Conservation (phyloP, 768 basidiomycete species). For the Ramaria rubella region DNA sequence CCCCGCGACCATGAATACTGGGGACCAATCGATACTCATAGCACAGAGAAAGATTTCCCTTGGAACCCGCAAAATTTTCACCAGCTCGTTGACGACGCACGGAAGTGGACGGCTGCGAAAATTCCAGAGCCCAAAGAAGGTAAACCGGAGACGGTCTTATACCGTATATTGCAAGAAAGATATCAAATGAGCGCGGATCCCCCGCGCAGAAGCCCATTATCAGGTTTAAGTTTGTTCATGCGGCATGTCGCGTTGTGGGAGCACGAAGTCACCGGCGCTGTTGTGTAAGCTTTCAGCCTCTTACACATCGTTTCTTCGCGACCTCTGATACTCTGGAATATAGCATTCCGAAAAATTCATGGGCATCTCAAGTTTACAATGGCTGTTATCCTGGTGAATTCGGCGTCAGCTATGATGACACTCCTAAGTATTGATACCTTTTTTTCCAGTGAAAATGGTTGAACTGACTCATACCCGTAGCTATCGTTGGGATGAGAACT, state of each 20-base stretch:
- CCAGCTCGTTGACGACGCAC: neutral
- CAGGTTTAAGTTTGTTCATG: constrained; percentile 11
- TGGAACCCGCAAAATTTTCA: neutral
- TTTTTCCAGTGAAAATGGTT: neutral
- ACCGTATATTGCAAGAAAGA: constrained; percentile 8
- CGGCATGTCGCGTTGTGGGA: constrained; percentile 15
- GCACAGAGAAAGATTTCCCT: neutral
- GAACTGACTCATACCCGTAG: neutral
- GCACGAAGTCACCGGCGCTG: neutral
- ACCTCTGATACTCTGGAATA: no score
- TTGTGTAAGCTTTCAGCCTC: neutral
- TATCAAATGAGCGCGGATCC: constrained; percentile 7
- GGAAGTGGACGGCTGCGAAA: neutral
- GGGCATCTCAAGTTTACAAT: constrained; percentile 1
- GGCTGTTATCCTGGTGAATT: neutral
- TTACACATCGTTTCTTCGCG: neutral
- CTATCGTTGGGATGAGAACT: constrained; percentile 9
- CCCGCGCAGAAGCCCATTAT: constrained; percentile 6
- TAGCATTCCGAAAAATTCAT: constrained; percentile 3
- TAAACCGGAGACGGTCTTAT: neutral
- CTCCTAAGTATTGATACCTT: neutral
- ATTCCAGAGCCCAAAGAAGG: neutral
- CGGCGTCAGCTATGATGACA: constrained; percentile 6
- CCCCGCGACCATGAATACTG: neutral
- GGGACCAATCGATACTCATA: neutral